Evolutionary conservation across 2,329 filamentous ascomycete species (phyloP), one percentile per base, ranked within the genome.

Genomic region (Curvularia verruculosa): DNA sequence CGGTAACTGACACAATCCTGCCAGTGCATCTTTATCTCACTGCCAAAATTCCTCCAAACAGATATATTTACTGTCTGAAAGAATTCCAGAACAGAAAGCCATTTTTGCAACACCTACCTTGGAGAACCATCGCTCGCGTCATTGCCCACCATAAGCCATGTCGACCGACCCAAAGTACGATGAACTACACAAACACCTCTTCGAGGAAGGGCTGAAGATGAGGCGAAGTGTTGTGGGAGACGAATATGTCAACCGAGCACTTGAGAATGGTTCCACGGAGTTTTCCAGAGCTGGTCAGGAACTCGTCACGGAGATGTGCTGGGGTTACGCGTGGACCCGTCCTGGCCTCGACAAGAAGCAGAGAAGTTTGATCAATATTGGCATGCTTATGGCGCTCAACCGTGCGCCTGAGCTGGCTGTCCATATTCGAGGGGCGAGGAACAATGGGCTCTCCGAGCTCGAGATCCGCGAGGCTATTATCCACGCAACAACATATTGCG

Each of bases 291-390:
- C 86, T 0, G 84, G 84, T 63, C 86, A 89, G 72, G 83, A 88
- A 62, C 79, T 87, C 36, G 82, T 87, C 1, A 88, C 86, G 0
- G 86, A 88, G 74, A 84, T 80, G 70, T 85, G 83, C 75, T 89
- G 86, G 87, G 86, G 86, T 13, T 81, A 81, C 56, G 82, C 83
- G 24, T 89, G 87, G 87, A 83, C 83, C 3, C 82, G 87, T 7
- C 85, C 85, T 0, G 87, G 86, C 0, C 80, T 89, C 8, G 81
- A 84, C 34, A 81, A 82, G 57, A 86, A 88, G 70, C 83, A 85
- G 63, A 81, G 87, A 45, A 84, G 81, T 51, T 78, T 89, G 52
- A 75, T 89, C 51, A 88, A 88, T 70, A 84, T 89, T 46, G 85
- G 82, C 46, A 88, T 89, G 83, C 77, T 89, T 44, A 84, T 84